Conservation (phyloP, 352 stramenopile genomes). For the Globisporangium viniferum region DNA sequence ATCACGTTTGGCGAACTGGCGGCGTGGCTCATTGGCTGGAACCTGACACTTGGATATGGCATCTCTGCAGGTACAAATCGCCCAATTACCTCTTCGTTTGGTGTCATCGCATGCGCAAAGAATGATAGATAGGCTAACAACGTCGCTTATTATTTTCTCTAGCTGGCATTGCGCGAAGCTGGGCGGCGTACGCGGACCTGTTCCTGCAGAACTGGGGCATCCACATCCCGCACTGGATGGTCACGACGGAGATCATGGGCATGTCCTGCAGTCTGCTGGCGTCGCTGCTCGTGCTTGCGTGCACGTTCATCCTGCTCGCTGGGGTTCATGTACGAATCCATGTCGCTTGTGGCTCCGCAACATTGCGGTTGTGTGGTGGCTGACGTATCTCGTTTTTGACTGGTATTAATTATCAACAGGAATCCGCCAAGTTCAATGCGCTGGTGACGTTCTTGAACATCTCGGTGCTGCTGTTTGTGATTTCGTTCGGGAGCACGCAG, state of each 20-base stretch:
- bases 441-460: constrained; percentile 90
- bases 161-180: constrained; percentile 89
- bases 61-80: constrained; percentile 70
- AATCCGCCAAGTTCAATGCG: constrained; percentile 91
- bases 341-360: background rate
- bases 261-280: constrained; percentile 80
- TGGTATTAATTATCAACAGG: constrained; percentile 31
- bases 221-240: constrained; percentile 59
- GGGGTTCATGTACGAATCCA: constrained; percentile 60
- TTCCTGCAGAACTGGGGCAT: constrained; percentile 78
- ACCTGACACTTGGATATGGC: constrained; percentile 91
- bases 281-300: constrained; percentile 72
- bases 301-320: constrained; percentile 83
- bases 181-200: constrained; percentile 83
- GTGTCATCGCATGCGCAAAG: background rate
- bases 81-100: background rate
- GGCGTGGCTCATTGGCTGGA: constrained; percentile 92
- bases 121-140: background rate
- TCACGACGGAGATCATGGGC: constrained; percentile 47
- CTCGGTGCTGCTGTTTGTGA: constrained; percentile 88
- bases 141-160: background rate
- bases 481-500: constrained; percentile 73
- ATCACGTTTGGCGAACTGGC: constrained; percentile 84
- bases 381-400: background rate
- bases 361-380: background rate